These are phyloP conservation scores for Globisporangium polare DNA, from an alignment of 352 stramenopile species.

Conservation along the genomic window DNA sequence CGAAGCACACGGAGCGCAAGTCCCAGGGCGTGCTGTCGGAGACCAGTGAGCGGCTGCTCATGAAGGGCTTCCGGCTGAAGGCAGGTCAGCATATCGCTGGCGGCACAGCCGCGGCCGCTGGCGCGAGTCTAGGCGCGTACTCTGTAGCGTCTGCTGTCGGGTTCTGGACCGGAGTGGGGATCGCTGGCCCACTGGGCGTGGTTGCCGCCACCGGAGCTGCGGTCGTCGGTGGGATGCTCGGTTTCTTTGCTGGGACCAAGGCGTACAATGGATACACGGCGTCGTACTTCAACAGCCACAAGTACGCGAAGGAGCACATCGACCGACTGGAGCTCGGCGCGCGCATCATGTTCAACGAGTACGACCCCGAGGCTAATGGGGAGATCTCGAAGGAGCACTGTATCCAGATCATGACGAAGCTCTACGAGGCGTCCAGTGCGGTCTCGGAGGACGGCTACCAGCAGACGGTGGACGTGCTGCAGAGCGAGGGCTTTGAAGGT, in stretches of 20 bases:
- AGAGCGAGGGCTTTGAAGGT: constrained; percentile 56
- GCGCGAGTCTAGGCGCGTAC: constrained; percentile 73
- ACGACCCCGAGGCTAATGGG: constrained; percentile 53
- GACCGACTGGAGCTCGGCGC: constrained; percentile 79
- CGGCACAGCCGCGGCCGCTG: constrained; percentile 67
- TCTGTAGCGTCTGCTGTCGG: constrained; percentile 61
- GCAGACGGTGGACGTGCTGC: constrained; percentile 46
- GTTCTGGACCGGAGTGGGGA: constrained; percentile 79
- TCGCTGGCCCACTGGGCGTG: constrained; percentile 72
- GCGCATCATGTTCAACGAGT: constrained; percentile 82
- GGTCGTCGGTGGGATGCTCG: constrained; percentile 76
- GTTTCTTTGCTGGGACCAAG: constrained; percentile 80
- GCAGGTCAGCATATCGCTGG: constrained; percentile 78
- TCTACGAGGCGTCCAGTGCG: constrained; percentile 67
- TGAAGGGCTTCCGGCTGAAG: constrained; percentile 79
- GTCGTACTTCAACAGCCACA: constrained; percentile 72
- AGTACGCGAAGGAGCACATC: constrained; percentile 81
- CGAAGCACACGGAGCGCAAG: constrained; percentile 70
- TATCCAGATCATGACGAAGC: constrained; percentile 68
- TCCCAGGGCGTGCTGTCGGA: constrained; percentile 58
- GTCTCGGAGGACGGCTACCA: constrained; percentile 67
- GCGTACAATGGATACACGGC: constrained; percentile 69
- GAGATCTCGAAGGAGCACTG: constrained; percentile 71
- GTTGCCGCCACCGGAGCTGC: constrained; percentile 74
- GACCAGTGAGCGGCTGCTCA: constrained; percentile 77